Base-by-base conservation (phyloP, 306 rosid species). In the Cicer cuneatum region DNA sequence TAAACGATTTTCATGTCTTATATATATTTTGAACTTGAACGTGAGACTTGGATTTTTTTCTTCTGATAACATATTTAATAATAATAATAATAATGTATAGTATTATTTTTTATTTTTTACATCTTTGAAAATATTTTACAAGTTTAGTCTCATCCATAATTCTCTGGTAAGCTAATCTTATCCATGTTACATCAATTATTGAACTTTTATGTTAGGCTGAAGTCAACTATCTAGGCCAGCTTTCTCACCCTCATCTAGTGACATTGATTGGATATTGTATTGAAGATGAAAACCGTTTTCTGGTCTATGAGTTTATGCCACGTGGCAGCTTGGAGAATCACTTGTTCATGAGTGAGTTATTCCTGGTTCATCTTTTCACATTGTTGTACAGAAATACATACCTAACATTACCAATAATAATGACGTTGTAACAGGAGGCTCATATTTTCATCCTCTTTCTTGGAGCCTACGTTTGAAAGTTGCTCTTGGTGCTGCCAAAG, bases 291-390 rank as follows among this genome's bases (percentile, higher is more conserved):
- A 86, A 87, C 60, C 85, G 84, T 0, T 78, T 89, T 47, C 80
- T 89, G 73, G 93, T 85, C 7, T 85, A 75, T 51, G 93, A 89
- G 71, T 83, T 87, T 54, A 89, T 89, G 91, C 87, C 89, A 13
- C 86, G 93, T 52, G 93, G 93, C 66, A 83, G 89, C 89, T 85
- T 89, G 83, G 93, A 89, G 78, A 87, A 89, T 80, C 93, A 89
- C 82, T 85, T 89, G 74, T 89, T 89, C 76, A 73, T 82, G 64
- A 84, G 93, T 89, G 83, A 87, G 93, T 85, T 69, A 64, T 57
- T 67, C 19, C 24, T 47, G 5, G 5, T 49, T 11, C 38, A 13
- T 56, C 48, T 78, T 24, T 65, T 67, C 69, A 74, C 11, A 7
- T 65, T 35, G 47, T 49, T 67, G 41, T 52, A 78, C 14, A 40